Evolutionary conservation across 805 yeast species (phyloP).

Genomic region (Komagataella populi): DNA sequence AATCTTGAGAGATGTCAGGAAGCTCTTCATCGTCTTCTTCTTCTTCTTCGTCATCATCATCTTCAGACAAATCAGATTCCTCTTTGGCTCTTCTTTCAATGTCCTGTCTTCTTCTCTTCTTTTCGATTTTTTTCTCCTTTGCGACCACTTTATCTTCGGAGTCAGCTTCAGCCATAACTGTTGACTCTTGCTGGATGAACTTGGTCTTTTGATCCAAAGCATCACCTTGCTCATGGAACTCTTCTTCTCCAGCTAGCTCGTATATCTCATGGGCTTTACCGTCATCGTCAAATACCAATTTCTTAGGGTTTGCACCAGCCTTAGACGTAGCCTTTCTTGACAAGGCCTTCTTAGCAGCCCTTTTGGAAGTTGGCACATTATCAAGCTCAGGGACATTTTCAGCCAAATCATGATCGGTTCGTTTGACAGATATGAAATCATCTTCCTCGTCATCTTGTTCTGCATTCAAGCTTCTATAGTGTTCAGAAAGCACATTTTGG

Average conservation of each 20-base stretch:
- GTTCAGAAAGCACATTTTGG: constrained; percentile 84
- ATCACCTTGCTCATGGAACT: constrained; percentile 55
- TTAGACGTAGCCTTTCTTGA: constrained; percentile 67
- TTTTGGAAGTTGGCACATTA: constrained; percentile 57
- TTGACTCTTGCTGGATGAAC: constrained; percentile 54
- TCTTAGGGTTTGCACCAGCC: constrained; percentile 56
- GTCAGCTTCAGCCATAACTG: constrained; percentile 61
- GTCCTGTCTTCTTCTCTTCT: constrained; percentile 82
- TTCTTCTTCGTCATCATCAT: constrained; percentile 7
- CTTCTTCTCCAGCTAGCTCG: constrained; percentile 83
- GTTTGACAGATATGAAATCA: constrained; percentile 72
- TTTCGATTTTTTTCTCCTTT: constrained; percentile 67
- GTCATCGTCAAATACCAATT: constrained; percentile 83
- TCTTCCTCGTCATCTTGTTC: constrained; percentile 43
- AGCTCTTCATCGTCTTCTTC: constrained; percentile 33
- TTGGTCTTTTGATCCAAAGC: constrained; percentile 54
- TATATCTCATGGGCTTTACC: constrained; percentile 87
- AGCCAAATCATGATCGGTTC: constrained; percentile 64
- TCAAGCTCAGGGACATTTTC: constrained; percentile 49
- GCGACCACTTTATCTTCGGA: constrained; percentile 65
- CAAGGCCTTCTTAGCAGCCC: constrained; percentile 74
- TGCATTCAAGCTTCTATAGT: constrained; percentile 63
- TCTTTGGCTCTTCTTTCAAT: constrained; percentile 42
- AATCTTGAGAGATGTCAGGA: constrained; percentile 15
- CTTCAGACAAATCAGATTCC: constrained; percentile 17